These are phyloP conservation scores for Haematococcus sp. DNA, from an alignment of 139 green algal genomes.

Conservation along the genomic window DNA sequence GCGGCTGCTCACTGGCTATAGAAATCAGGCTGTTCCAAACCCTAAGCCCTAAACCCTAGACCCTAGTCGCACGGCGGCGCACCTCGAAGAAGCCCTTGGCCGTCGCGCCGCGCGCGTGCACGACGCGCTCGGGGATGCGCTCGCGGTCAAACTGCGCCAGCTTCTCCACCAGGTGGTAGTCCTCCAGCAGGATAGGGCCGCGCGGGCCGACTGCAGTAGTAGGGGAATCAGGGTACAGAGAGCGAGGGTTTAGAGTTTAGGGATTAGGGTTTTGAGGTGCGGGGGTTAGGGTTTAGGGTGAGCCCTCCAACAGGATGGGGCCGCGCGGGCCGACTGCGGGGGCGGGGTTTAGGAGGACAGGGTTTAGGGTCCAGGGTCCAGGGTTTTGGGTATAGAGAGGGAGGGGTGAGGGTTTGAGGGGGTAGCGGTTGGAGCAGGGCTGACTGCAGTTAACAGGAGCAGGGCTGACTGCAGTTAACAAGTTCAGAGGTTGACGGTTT, in stretches of 20 bases:
- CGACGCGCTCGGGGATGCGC: conserved; percentile 94
- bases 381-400: not conserved
- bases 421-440: not conserved
- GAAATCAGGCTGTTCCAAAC: too few species aligned
- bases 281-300: not conserved
- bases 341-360: not conserved
- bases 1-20: too few species aligned
- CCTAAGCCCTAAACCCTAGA: too few species aligned
- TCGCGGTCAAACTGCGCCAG: conserved; percentile 93
- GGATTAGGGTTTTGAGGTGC: not conserved
- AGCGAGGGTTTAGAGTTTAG: not conserved
- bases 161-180: conserved; percentile 96
- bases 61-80: too few species aligned
- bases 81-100: conserved; percentile 99
- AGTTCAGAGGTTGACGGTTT: too few species aligned
- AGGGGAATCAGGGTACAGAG: not conserved
- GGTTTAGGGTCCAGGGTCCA: too few species aligned
- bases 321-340: conserved; percentile 47
- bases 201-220: conserved; percentile 34
- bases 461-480: not conserved
- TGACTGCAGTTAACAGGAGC: not conserved
- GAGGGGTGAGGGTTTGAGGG: not conserved
- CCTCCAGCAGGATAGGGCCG: conserved; percentile 70
- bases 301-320: too few species aligned
- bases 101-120: conserved; percentile 88